Conservation (phyloP, 345 rosid genomes). For the Alliaria petiolata region DNA sequence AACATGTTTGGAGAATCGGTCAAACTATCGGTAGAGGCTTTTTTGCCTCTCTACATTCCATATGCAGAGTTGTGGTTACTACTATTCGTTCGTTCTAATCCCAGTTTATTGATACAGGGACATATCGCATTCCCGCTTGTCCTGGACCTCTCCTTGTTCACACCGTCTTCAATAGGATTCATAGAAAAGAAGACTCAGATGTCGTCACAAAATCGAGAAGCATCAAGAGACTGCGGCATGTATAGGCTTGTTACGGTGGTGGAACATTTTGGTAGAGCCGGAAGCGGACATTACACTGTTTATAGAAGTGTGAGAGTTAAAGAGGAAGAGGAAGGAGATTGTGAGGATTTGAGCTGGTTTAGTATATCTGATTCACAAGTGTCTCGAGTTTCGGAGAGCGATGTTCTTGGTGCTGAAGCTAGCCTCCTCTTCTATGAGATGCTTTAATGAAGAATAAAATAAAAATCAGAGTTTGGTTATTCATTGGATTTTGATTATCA, state of each 20-base stretch:
- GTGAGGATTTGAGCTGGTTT: conserved; percentile 50
- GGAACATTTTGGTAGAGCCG: conserved; percentile 77
- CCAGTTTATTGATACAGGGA: neutral
- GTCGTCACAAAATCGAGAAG: conserved; percentile 17
- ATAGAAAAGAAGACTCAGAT: conserved; percentile 10
- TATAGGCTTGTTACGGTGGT: conserved; percentile 71
- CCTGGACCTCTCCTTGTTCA: conserved; percentile 19
- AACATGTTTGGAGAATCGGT: conserved; percentile 57
- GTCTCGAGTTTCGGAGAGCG: conserved; percentile 48
- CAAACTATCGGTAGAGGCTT: conserved; percentile 58
- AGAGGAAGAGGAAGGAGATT: conserved; percentile 8
- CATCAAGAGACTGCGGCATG: conserved; percentile 2
- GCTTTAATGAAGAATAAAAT: neutral
- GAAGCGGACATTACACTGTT: conserved; percentile 83
- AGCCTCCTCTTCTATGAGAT: conserved; percentile 85
- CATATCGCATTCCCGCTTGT: conserved; percentile 22
- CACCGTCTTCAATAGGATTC: conserved; percentile 25
- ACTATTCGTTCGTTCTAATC: neutral
- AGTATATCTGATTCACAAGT: conserved; percentile 79
- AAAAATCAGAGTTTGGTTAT: neutral
- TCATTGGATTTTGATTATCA: neutral
- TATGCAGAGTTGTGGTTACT: neutral
- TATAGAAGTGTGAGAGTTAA: conserved; percentile 47
- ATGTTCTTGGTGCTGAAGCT: conserved; percentile 79
- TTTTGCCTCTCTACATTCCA: neutral